Evolutionary conservation across 129 eudicot species (phyloP).

Genomic region (carrot (Daucus carota)): DNA sequence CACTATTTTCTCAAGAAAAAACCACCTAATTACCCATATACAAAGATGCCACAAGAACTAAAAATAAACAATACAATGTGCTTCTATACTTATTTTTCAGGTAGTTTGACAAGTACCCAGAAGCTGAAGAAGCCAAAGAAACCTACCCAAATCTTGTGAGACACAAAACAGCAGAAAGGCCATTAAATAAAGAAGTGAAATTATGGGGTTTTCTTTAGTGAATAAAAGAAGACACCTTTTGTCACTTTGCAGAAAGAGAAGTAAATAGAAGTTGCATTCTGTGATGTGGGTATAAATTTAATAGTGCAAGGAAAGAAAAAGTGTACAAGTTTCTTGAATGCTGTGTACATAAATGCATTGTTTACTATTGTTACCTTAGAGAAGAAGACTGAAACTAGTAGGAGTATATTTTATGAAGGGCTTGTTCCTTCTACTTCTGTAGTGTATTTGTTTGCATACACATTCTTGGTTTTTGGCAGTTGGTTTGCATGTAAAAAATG

Average conservation of each 20-base stretch:
- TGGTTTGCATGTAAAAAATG: too few species aligned
- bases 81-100: not conserved
- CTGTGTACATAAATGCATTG: not conserved
- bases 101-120: slow-evolving; percentile 1
- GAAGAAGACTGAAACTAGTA: not conserved
- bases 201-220: not conserved
- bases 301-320: not conserved
- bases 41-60: not conserved
- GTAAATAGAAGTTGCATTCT: slow-evolving; percentile 1
- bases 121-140: not conserved
- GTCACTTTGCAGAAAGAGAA: not conserved
- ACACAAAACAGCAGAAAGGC: not conserved
- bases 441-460: not conserved
- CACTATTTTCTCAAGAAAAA: not conserved
- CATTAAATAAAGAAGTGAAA: not conserved
- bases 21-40: not conserved
- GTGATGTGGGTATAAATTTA: not conserved
- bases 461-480: not conserved
- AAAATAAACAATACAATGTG: not conserved
- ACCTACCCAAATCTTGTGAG: not conserved
- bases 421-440: not conserved
- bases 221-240: not conserved
- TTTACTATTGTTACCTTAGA: not conserved
- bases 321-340: not conserved
- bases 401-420: not conserved